These are phyloP conservation scores for Penicillium psychrofluorescens DNA, from an alignment of 495 filamentous ascomycete species.

Conservation along the genomic window DNA sequence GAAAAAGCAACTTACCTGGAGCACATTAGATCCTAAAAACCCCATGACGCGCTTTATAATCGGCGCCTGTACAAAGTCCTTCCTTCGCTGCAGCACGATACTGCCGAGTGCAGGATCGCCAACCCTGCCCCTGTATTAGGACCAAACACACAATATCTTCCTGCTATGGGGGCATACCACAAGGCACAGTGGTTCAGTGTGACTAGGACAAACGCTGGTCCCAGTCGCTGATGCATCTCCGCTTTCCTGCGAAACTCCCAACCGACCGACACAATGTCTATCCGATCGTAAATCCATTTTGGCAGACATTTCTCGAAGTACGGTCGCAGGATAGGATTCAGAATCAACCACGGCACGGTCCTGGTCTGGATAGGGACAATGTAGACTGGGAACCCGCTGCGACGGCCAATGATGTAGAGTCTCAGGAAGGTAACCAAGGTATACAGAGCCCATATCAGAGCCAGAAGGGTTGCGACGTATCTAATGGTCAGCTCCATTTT, in stretches of 20 bases:
- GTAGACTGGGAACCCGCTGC: constrained; percentile 56
- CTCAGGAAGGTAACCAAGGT: no score
- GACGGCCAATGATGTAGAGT: constrained; percentile 25
- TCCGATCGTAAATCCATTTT: constrained; percentile 5
- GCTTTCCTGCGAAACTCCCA: constrained; percentile 21
- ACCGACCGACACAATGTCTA: constrained; percentile 14
- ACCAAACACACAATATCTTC: background rate
- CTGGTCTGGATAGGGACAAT: constrained; percentile 44
- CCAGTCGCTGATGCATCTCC: constrained; percentile 8
- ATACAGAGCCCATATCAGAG: no score
- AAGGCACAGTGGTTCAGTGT: constrained; percentile 16
- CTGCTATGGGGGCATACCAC: constrained; percentile 5
- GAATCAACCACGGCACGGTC: constrained; percentile 13
- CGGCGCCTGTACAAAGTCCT: constrained; percentile 18
- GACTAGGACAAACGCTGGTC: constrained; percentile 17
- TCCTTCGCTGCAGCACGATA: constrained; percentile 18
- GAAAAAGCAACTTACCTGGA: constrained; percentile 9
- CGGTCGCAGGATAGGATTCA: constrained; percentile 11
- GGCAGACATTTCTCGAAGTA: constrained; percentile 15
- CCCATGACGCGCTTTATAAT: constrained; percentile 17
- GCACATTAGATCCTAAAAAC: constrained; percentile 21
- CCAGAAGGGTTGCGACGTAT: no score
- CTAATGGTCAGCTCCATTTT: no score
- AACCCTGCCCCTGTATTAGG: constrained; percentile 1
- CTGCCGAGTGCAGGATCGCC: constrained; percentile 14